Conservation (phyloP, 164 flowering plant species). For the Tinospora cordifolia region DNA sequence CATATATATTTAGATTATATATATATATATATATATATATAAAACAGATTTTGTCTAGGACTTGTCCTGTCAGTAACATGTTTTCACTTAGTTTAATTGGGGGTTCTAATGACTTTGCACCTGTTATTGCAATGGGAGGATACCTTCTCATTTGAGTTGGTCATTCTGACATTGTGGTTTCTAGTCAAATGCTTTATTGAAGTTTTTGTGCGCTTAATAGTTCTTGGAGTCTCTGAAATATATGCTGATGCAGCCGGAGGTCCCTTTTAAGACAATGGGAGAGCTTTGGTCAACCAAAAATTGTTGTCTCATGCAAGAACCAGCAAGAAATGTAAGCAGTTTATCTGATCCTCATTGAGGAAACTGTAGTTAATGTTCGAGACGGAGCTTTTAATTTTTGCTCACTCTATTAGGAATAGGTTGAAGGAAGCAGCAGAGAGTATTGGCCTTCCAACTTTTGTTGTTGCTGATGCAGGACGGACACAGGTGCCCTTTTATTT, state of each 20-base stretch:
- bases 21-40: too few relatives aligned
- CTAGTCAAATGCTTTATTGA: neutral
- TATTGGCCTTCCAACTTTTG: constrained; percentile 89
- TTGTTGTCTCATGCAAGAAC: constrained; percentile 88
- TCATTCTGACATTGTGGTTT: neutral
- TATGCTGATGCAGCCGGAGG: constrained; percentile 46
- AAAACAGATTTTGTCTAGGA: neutral
- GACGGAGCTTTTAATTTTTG: neutral
- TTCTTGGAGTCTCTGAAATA: neutral
- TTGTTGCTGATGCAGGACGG: constrained; percentile 94
- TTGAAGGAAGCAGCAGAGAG: constrained; percentile 62
- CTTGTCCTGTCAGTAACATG: neutral
- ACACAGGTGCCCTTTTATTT: constrained; percentile 56
- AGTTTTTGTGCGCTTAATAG: neutral
- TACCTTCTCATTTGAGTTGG: neutral
- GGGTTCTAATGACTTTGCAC: neutral
- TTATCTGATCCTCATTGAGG: constrained; percentile 15
- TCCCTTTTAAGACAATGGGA: constrained; percentile 82
- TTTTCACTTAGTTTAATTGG: neutral
- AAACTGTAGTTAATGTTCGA: neutral
- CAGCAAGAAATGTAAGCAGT: constrained; percentile 86
- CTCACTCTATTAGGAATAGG: constrained; percentile 51
- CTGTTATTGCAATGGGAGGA: neutral
- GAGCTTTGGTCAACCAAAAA: constrained; percentile 81
- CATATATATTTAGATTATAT: too few relatives aligned